Percentiles rank a stretch among this genome's conserved stretches.
Conservation (phyloP, 805 yeast genomes). For the Metschnikowia kunwiensis region DNA sequence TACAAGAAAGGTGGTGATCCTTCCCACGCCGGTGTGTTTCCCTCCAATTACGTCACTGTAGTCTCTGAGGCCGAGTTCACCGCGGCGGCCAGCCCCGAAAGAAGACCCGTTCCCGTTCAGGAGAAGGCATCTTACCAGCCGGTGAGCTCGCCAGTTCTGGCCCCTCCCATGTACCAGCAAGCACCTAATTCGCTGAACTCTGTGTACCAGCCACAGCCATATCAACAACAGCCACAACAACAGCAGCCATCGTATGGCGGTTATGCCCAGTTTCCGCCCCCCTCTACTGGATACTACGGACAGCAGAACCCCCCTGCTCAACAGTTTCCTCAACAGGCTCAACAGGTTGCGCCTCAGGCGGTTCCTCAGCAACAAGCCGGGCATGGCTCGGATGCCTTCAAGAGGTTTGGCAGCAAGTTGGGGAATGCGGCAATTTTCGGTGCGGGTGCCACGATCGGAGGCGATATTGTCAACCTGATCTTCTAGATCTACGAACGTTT, state of each 20-base stretch:
- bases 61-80: conserved; percentile 33
- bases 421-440: conserved; percentile 95
- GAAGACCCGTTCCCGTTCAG: conserved; percentile 1
- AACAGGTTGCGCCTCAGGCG: conserved; percentile 10
- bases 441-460: conserved; percentile 93
- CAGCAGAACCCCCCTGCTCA: conserved; percentile 28
- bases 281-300: conserved; percentile 46
- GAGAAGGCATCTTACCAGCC: conserved; percentile 8
- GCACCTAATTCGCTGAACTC: conserved; percentile 20
- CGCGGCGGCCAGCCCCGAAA: conserved; percentile 21
- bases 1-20: conserved; percentile 31
- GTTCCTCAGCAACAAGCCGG: no score
- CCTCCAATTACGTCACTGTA: conserved; percentile 73
- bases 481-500: conserved; percentile 32
- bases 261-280: conserved; percentile 50
- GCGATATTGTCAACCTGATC: conserved; percentile 72
- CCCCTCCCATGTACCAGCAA: conserved; percentile 15
- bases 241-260: conserved; percentile 34
- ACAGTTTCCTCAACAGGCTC: conserved; percentile 26
- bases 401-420: conserved; percentile 72
- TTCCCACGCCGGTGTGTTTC: conserved; percentile 76
- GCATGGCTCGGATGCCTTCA: conserved; percentile 34
- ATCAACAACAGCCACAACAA: conserved; percentile 7
- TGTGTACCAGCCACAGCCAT: conserved; percentile 9
- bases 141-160: neutral